Base-by-base conservation (phyloP, 495 filamentous ascomycete genomes). In the Aspergillus mulundensis region DNA sequence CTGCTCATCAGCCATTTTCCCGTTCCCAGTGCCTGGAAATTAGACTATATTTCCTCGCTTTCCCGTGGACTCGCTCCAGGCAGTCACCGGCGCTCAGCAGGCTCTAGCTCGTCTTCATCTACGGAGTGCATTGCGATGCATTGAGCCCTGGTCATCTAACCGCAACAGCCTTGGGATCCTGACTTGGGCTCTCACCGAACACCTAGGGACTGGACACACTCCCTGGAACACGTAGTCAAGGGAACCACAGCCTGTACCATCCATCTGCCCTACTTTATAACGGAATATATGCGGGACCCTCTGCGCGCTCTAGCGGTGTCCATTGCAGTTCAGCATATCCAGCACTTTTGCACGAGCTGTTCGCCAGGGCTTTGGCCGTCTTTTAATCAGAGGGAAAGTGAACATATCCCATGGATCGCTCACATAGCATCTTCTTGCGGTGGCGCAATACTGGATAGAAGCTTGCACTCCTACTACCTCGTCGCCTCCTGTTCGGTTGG, bases 381-480 rank as follows among this genome's bases (percentile, higher is more conserved):
- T 20, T 53, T 32, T 42, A 5, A 41, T 32, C 50, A 6, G 50
- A 32, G 24, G 23, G 18, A 28, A 42, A 32, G 16, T 43, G 28
- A 54, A 63, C 44, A 54, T 54, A 52, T 60, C 56, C 45, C 28
- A 59, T 63, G 39, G 61, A 63, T 59, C 11, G 57, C 52, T 63
- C 61, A 60, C 50, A 63, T 50, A 49, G 25, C 40, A 38, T 48
- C 28, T 36, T 48, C 16, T 12, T 24, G 34, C 30, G 8, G 36
- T 14, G 19, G 18, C 30, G 23, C 24, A 11, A 3, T 14, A 10
- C 30, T 15, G 30, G 23, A 3, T 28, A 3, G 25, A 30, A 50
- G 15, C 18, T 38, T 15, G 21, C 3, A 11, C 8, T 3, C 12
- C 8, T 48, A 48, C 28, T 5, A 48, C 28, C 45, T 18, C 21